phyloP scores from a whole-genome alignment of 495 filamentous ascomycete genomes.

The Lepidopterella palustris region DNA sequence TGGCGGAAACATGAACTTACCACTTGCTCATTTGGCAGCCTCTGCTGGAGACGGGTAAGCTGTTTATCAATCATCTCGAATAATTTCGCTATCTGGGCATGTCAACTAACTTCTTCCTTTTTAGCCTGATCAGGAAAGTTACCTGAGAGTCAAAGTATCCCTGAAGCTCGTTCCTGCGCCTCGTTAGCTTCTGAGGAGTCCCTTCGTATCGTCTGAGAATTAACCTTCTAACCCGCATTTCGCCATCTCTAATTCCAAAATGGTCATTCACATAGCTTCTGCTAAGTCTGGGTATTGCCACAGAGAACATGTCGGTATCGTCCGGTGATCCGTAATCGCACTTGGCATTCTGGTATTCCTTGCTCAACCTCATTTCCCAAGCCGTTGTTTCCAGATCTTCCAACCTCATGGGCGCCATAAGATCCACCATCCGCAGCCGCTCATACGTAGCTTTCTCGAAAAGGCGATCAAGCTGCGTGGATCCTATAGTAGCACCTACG shows the following conservation, averaged over 20 bases:
- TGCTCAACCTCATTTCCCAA: conserved; percentile 28
- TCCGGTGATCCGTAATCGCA: conserved; percentile 36
- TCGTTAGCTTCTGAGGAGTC: not conserved
- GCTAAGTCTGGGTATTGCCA: conserved; percentile 32
- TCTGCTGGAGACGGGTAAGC: conserved; percentile 43
- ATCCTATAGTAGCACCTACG: conserved; percentile 25
- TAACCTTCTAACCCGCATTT: conserved; percentile 36
- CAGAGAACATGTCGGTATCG: conserved; percentile 29
- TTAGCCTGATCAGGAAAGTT: not conserved
- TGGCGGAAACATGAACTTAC: conserved; percentile 31
- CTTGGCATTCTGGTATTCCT: conserved; percentile 31
- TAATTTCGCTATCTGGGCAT: conserved; percentile 45
- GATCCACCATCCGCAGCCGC: conserved; percentile 19
- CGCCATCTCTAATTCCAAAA: conserved; percentile 38
- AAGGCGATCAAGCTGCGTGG: conserved; percentile 23
- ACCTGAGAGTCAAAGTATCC: conserved; percentile 43
- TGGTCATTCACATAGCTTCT: conserved; percentile 35
- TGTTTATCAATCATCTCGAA: conserved; percentile 47
- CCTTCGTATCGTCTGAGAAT: not conserved
- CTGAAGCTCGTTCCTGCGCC: conserved; percentile 32
- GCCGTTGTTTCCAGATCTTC: conserved; percentile 20
- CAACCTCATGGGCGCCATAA: conserved; percentile 7
- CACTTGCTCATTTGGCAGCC: conserved; percentile 42
- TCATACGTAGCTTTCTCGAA: conserved; percentile 23
- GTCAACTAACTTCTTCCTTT: not conserved